phyloP scores from a whole-genome alignment of 257 asterid genomes.

The Echium plantagineum region DNA sequence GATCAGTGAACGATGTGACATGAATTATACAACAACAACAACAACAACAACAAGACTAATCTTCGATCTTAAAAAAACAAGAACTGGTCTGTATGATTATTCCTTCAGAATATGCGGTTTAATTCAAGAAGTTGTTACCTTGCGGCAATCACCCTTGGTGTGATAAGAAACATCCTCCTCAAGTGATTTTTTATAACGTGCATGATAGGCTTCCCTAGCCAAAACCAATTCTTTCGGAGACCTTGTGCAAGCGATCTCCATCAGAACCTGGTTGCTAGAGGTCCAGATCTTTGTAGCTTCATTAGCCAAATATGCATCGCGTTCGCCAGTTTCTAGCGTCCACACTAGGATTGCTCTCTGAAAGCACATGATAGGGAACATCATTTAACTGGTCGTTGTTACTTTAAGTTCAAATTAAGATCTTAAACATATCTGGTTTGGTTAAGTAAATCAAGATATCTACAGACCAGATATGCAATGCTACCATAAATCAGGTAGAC shows the following conservation, averaged over 20 bases:
- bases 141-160: slow-evolving; percentile 72
- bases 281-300: slow-evolving; percentile 78
- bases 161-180: slow-evolving; percentile 91
- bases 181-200: slow-evolving; percentile 64
- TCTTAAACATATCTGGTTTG: too few relatives aligned
- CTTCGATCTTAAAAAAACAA: too few relatives aligned
- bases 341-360: slow-evolving; percentile 59
- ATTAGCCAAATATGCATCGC: slow-evolving; percentile 70
- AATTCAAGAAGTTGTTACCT: slow-evolving; percentile 28
- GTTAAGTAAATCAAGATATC: too few relatives aligned
- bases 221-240: slow-evolving; percentile 58
- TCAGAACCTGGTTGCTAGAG: slow-evolving; percentile 54
- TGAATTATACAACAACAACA: too few relatives aligned
- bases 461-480: too few relatives aligned
- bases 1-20: too few relatives aligned
- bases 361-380: slow-evolving; percentile 1
- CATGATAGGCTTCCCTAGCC: slow-evolving; percentile 79
- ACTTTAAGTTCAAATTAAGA: too few relatives aligned
- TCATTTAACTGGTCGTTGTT: not conserved
- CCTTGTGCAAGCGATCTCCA: slow-evolving; percentile 84
- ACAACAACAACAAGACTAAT: too few relatives aligned
- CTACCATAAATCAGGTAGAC: too few relatives aligned
- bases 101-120: too few relatives aligned
- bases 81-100: too few relatives aligned
- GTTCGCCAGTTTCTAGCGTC: slow-evolving; percentile 64